These are phyloP conservation scores for Coniochaeta pulveracea DNA, from an alignment of 2,329 filamentous ascomycete species.

Conservation along the genomic window DNA sequence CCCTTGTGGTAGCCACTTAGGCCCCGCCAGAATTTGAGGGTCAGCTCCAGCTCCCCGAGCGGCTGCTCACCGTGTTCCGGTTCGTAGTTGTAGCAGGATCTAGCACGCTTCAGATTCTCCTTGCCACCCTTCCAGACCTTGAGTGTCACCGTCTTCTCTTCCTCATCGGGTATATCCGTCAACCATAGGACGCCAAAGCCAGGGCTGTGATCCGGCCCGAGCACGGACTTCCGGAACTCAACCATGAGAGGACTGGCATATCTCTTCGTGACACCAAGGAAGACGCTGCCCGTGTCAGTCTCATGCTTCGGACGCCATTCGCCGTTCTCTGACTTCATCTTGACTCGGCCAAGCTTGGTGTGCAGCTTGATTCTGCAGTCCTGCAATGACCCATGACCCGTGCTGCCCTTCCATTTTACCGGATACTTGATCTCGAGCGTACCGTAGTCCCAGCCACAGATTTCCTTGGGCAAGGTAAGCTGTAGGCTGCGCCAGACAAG, in stretches of 20 bases:
- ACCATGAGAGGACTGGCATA: slow-evolving; percentile 45
- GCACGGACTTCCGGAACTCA: slow-evolving; percentile 43
- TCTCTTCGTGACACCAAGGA: slow-evolving; percentile 47
- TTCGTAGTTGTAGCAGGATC: slow-evolving; percentile 21
- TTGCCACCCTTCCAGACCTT: slow-evolving; percentile 58
- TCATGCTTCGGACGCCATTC: slow-evolving; percentile 42
- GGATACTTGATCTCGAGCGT: slow-evolving; percentile 52
- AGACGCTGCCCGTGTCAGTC: slow-evolving; percentile 26
- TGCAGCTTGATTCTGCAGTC: slow-evolving; percentile 16
- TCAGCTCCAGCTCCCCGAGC: slow-evolving; percentile 46
- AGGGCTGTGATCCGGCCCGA: slow-evolving; percentile 37
- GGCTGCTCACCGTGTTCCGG: slow-evolving; percentile 41
- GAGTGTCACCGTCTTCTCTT: slow-evolving; percentile 45
- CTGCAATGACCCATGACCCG: slow-evolving; percentile 2
- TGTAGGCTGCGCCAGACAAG: slow-evolving; percentile 63
- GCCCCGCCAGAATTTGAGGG: slow-evolving; percentile 49
- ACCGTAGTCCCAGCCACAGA: slow-evolving; percentile 61
- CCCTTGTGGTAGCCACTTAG: slow-evolving; percentile 46
- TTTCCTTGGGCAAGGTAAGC: slow-evolving; percentile 43
- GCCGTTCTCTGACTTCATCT: slow-evolving; percentile 38
- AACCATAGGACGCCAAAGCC: slow-evolving; percentile 59
- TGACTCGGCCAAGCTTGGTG: slow-evolving; percentile 30
- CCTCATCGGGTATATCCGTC: slow-evolving; percentile 57
- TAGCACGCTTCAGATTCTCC: slow-evolving; percentile 25
- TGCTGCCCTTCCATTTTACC: slow-evolving; percentile 23